Percentiles rank a stretch among this genome's conserved stretches.
Conservation (phyloP, 805 yeast genomes). For the Starmerella bacillaris region DNA sequence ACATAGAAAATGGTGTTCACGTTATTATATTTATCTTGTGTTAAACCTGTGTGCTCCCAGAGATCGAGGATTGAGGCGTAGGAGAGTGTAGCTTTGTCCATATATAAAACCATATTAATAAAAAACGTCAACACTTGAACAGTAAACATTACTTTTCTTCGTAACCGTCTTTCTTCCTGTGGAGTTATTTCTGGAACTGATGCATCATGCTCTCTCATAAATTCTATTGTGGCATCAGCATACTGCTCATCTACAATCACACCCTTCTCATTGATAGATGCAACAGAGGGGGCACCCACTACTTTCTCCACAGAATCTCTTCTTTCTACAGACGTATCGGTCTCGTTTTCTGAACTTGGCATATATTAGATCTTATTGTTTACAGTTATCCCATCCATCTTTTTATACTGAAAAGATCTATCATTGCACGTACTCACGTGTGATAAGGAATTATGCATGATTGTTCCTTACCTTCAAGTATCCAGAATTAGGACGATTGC, state of each 20-base stretch:
- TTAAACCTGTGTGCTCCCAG: slow-evolving; percentile 20
- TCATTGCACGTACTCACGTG: no score
- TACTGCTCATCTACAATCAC: not conserved
- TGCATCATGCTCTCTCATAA: slow-evolving; percentile 2
- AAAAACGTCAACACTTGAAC: slow-evolving; percentile 4
- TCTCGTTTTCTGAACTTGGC: no score
- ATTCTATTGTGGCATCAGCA: slow-evolving; percentile 2
- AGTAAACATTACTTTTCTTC: slow-evolving; percentile 2
- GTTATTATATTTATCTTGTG: slow-evolving; percentile 33
- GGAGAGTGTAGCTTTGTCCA: slow-evolving; percentile 30
- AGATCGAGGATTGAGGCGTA: slow-evolving; percentile 27
- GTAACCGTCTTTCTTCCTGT: not conserved
- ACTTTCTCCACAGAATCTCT: no score
- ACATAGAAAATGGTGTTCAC: slow-evolving; percentile 29
- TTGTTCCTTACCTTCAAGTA: no score
- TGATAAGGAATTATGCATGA: no score
- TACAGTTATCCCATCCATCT: no score
- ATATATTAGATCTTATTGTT: no score
- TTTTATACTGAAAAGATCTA: no score
- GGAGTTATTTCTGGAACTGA: slow-evolving; percentile 1
- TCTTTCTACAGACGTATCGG: no score
- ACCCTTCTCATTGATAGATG: not conserved
- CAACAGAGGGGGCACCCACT: no score
- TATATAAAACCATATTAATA: slow-evolving; percentile 17
- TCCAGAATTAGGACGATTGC: no score